These are phyloP conservation scores for Trifolium subterraneum DNA, from an alignment of 306 rosid species.

Conservation along the genomic window DNA sequence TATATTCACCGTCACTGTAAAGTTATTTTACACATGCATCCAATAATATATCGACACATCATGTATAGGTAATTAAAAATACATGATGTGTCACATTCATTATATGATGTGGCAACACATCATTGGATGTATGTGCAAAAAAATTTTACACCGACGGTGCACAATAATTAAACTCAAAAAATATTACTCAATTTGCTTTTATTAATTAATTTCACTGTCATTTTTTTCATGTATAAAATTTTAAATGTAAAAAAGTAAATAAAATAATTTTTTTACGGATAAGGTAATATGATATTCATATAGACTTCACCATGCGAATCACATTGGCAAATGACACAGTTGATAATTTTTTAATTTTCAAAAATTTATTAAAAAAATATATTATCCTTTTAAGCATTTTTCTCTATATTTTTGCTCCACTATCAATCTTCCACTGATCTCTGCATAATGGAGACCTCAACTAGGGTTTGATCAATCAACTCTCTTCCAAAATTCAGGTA, in stretches of 20 bases:
- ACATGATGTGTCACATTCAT: no score
- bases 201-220: background rate
- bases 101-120: no score
- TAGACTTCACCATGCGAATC: constrained; percentile 25
- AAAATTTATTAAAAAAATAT: constrained; percentile 1
- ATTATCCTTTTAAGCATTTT: constrained; percentile 30
- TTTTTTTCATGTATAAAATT: background rate
- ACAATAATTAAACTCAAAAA: no score
- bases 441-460: constrained; percentile 31
- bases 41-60: no score
- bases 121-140: no score
- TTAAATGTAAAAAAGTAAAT: background rate
- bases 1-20: no score
- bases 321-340: constrained; percentile 23
- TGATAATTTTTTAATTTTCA: background rate
- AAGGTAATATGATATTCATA: background rate
- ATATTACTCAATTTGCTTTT: background rate
- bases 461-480: constrained; percentile 40
- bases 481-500: constrained; percentile 36
- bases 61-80: no score
- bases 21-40: no score
- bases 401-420: background rate
- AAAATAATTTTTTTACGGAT: background rate
- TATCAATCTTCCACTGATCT: constrained; percentile 44
- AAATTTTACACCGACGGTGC: no score